These are phyloP conservation scores for Naganishia liquefaciens DNA, from an alignment of 1,284 basidiomycete genomes.

Conservation along the genomic window DNA sequence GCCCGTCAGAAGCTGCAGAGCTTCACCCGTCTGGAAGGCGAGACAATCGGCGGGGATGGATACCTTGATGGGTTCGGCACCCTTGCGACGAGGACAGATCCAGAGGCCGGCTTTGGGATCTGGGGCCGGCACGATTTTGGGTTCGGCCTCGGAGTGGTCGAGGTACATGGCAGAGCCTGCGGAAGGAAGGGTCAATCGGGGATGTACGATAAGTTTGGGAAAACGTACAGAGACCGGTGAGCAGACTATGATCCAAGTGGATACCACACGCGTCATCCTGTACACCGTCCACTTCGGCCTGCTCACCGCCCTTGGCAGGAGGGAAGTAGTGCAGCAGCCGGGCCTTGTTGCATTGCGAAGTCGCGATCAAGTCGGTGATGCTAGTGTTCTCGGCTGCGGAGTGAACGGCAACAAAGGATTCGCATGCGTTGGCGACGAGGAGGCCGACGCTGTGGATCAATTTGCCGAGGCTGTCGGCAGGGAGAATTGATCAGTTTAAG, in stretches of 20 bases:
- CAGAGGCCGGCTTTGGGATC: conserved; percentile 78
- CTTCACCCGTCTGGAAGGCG: conserved; percentile 89
- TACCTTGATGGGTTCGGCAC: conserved; percentile 72
- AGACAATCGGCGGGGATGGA: conserved; percentile 67
- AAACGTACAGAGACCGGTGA: conserved; percentile 75
- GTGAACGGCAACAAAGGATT: conserved; percentile 63
- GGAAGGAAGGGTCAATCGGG: background rate
- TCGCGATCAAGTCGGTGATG: conserved; percentile 49
- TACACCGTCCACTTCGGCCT: conserved; percentile 38
- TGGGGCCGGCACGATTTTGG: conserved; percentile 64
- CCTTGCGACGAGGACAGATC: conserved; percentile 70
- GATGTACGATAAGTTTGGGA: background rate
- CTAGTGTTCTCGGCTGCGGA: conserved; percentile 55
- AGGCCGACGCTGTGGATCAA: conserved; percentile 78
- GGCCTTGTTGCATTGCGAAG: conserved; percentile 58
- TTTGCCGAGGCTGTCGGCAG: conserved; percentile 54
- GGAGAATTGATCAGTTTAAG: no score
- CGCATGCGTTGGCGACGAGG: conserved; percentile 77
- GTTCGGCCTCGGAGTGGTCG: conserved; percentile 50
- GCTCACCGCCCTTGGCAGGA: conserved; percentile 42
- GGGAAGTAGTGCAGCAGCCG: conserved; percentile 90
- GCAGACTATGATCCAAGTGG: conserved; percentile 72
- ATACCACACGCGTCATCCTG: conserved; percentile 71
- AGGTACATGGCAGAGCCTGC: conserved; percentile 73
- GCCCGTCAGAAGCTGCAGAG: conserved; percentile 79